These are phyloP conservation scores for Solanum chaucha DNA, from an alignment of 257 asterid species.

Conservation along the genomic window DNA sequence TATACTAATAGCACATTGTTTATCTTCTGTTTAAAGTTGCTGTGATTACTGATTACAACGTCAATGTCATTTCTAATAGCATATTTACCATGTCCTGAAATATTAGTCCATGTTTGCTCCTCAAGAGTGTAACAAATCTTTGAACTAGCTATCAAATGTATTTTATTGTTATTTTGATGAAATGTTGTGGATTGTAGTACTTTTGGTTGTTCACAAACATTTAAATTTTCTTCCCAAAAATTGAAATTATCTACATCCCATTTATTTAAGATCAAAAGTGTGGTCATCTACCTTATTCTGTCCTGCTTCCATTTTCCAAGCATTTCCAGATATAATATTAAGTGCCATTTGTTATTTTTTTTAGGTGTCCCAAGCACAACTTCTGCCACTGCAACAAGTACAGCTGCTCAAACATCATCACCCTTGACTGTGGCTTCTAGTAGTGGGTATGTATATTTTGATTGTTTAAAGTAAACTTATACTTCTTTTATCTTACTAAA, in stretches of 20 bases:
- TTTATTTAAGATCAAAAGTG: neutral
- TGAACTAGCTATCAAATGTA: neutral
- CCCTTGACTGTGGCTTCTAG: slow-evolving; percentile 43
- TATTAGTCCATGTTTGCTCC: neutral
- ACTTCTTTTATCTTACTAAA: neutral
- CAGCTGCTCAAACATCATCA: slow-evolving; percentile 60
- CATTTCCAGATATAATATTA: neutral
- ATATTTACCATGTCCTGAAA: neutral
- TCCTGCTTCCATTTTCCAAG: neutral
- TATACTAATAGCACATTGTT: neutral
- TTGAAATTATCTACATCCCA: neutral
- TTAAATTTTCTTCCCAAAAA: neutral
- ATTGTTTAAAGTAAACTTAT: neutral
- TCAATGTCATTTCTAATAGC: neutral
- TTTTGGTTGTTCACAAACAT: neutral
- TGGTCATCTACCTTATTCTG: neutral
- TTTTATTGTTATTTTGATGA: neutral
- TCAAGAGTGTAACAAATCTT: neutral
- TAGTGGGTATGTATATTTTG: slow-evolving; percentile 53
- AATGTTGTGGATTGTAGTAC: neutral
- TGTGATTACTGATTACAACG: neutral
- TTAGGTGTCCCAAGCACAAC: slow-evolving; percentile 30
- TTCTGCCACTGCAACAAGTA: slow-evolving; percentile 34
- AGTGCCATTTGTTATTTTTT: neutral
- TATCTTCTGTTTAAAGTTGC: neutral